Percentiles rank a stretch among this genome's conserved stretches.
Conservation (phyloP, 768 basidiomycete genomes). For the Calocybe indica region DNA sequence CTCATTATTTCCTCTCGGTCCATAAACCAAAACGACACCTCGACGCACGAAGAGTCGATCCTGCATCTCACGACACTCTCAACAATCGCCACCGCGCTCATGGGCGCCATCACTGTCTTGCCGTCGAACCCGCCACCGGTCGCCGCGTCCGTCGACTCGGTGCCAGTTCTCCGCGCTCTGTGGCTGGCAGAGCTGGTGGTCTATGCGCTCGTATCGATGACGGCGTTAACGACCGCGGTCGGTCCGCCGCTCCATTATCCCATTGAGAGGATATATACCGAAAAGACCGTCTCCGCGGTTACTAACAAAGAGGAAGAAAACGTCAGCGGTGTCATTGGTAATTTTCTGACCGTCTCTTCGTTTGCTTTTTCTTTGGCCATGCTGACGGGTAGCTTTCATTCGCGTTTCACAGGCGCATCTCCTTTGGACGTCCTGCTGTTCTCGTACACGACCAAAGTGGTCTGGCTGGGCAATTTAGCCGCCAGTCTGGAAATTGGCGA, state of each 20-base stretch:
- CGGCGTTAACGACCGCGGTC: constrained; percentile 50
- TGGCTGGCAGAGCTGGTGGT: constrained; percentile 51
- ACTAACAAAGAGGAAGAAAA: constrained; percentile 69
- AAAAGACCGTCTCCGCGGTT: constrained; percentile 53
- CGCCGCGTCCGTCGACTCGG: constrained; percentile 15
- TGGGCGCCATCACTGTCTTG: constrained; percentile 48
- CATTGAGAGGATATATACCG: constrained; percentile 65
- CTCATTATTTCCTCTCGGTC: constrained; percentile 46
- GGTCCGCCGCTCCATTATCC: constrained; percentile 78
- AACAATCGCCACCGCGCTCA: constrained; percentile 36
- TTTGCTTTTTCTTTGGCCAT: too few relatives aligned
- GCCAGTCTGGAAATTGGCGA: constrained; percentile 82
- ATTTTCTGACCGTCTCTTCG: constrained; percentile 4
- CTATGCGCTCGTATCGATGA: constrained; percentile 36
- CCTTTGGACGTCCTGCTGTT: constrained; percentile 68
- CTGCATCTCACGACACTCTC: constrained; percentile 59
- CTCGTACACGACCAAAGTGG: constrained; percentile 82
- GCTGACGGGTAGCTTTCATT: background rate
- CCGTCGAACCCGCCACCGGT: constrained; percentile 38
- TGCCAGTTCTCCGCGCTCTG: constrained; percentile 22
- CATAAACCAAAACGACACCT: constrained; percentile 36
- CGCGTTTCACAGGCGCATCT: constrained; percentile 38
- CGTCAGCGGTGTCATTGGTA: constrained; percentile 60
- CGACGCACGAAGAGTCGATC: constrained; percentile 42
- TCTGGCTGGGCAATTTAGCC: constrained; percentile 74